phyloP scores from a whole-genome alignment of 176 grass and related monocot species.

The maize (Zea mays) region Zm-B73-REFERENCE-NAM-5.0 NC_050103.1:175402501-175403000 shows the following conservation, averaged over 20 bases:
- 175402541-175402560: background rate
- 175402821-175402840: too few relatives aligned
- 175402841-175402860: conserved; percentile 40
- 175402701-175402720: conserved; percentile 11
- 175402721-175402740: conserved; percentile 24
- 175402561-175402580: too few relatives aligned
- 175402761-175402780: too few relatives aligned
- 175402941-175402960: conserved; percentile 23
- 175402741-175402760: background rate
- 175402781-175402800: too few relatives aligned
- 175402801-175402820: too few relatives aligned
- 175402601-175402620: background rate
- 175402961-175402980: conserved; percentile 29
- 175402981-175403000: background rate
- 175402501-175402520: too few relatives aligned
- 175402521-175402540: background rate
- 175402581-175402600: conserved; percentile 9
- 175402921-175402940: conserved; percentile 12
- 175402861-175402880: conserved; percentile 14
- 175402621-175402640: conserved; percentile 24
- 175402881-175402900: too few relatives aligned
- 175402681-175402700: conserved; percentile 32
- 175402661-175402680: conserved; percentile 37
- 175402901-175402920: conserved; percentile 15
- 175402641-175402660: conserved; percentile 33